Conservation (phyloP, 805 yeast genomes). For the Candida taoyuanica region DNA sequence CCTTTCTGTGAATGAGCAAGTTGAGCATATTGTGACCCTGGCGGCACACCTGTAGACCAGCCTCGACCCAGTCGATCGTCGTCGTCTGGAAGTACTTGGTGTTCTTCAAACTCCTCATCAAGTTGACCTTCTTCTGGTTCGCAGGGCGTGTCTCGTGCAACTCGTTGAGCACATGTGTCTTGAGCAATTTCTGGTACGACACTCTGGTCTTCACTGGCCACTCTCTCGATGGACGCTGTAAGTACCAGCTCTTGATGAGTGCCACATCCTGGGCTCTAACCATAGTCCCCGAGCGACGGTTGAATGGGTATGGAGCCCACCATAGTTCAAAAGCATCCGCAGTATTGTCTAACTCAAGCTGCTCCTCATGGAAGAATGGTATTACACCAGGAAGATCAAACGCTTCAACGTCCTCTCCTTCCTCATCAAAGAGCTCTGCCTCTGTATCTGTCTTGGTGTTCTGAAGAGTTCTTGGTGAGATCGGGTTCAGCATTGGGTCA, state of each 20-base stretch:
- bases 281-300: constrained; percentile 64
- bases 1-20: constrained; percentile 82
- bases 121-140: constrained; percentile 46
- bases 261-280: constrained; percentile 90
- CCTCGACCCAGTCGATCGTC: constrained; percentile 96
- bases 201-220: constrained; percentile 75
- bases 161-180: constrained; percentile 66
- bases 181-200: constrained; percentile 86
- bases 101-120: constrained; percentile 60
- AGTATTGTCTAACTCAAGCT: constrained; percentile 41
- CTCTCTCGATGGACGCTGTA: constrained; percentile 55
- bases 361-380: constrained; percentile 49
- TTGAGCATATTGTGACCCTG: constrained; percentile 96
- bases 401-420: constrained; percentile 35
- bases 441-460: constrained; percentile 20
- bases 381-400: constrained; percentile 40
- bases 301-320: constrained; percentile 84
- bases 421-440: constrained; percentile 24
- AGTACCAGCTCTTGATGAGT: constrained; percentile 75
- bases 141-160: constrained; percentile 46
- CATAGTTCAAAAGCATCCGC: constrained; percentile 61
- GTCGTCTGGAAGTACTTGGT: constrained; percentile 93
- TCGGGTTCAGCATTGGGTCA: constrained; percentile 52
- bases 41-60: constrained; percentile 86
- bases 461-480: constrained; percentile 33